These are phyloP conservation scores for Chlorella sp. DNA, from an alignment of 139 green algal genomes.

Conservation along the genomic window DNA sequence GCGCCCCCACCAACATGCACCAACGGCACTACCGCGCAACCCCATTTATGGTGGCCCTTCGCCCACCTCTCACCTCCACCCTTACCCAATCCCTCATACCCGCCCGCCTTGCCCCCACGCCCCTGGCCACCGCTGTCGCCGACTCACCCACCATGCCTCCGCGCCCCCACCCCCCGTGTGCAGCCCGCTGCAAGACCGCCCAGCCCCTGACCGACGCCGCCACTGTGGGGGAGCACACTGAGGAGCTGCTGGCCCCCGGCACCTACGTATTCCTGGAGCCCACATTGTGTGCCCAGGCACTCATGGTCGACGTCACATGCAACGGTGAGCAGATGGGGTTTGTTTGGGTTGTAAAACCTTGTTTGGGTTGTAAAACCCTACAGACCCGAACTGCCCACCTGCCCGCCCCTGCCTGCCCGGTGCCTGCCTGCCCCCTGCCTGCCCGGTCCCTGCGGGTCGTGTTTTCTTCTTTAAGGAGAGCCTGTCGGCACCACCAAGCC, in stretches of 20 bases:
- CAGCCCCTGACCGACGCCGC: slow-evolving; percentile 1
- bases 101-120: background rate
- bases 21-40: too few relatives aligned
- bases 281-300: background rate
- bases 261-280: slow-evolving; percentile 12
- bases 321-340: background rate
- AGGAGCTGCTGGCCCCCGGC: background rate
- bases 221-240: background rate
- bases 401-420: background rate
- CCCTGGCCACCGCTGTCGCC: background rate
- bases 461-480: too few relatives aligned
- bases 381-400: background rate
- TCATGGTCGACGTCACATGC: background rate
- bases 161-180: background rate
- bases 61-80: background rate
- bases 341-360: background rate
- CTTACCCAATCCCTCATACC: background rate
- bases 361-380: background rate
- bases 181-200: background rate
- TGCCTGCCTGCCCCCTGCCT: background rate
- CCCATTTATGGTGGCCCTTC: too few relatives aligned
- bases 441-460: too few relatives aligned
- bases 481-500: too few relatives aligned
- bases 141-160: background rate
- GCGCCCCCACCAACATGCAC: too few relatives aligned